Conservation (phyloP, 2,329 filamentous ascomycete genomes). For the Aspergillus sp. region DNA sequence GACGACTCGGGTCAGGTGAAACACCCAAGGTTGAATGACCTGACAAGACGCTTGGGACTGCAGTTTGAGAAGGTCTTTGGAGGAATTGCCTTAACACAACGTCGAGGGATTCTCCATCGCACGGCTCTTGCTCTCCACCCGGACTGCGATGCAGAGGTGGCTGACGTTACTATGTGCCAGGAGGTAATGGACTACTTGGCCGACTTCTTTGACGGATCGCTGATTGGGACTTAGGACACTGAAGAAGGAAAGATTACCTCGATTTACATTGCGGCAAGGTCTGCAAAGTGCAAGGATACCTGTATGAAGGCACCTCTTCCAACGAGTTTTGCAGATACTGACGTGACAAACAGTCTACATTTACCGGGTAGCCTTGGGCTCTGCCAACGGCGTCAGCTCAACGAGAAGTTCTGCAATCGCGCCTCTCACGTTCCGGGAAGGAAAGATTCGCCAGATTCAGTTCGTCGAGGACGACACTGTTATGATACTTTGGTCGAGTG, state of each 20-base stretch:
- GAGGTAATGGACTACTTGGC: constrained; percentile 28
- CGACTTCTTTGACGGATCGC: neutral
- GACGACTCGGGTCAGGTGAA: constrained; percentile 42
- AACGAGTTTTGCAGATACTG: neutral
- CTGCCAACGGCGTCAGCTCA: constrained; percentile 52
- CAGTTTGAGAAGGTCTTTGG: constrained; percentile 56
- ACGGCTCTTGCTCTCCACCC: constrained; percentile 41
- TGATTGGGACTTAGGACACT: constrained; percentile 10
- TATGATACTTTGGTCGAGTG: constrained; percentile 47
- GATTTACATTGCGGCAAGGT: constrained; percentile 26
- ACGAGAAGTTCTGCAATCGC: constrained; percentile 23
- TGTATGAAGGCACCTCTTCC: constrained; percentile 14
- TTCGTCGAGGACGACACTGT: constrained; percentile 57
- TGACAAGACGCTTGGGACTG: constrained; percentile 49
- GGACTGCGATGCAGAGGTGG: constrained; percentile 23
- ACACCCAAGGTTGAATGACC: constrained; percentile 53
- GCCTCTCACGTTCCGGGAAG: constrained; percentile 23
- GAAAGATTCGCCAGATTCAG: constrained; percentile 49
- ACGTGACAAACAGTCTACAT: constrained; percentile 42
- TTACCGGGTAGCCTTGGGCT: constrained; percentile 44
- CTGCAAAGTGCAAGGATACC: constrained; percentile 22
- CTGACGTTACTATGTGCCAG: constrained; percentile 52
- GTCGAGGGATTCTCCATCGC: constrained; percentile 59
- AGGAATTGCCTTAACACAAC: constrained; percentile 60
- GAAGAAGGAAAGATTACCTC: constrained; percentile 18